Base-by-base conservation (phyloP, 495 filamentous ascomycete species). In the Umbilicaria muhlenbergii region DNA sequence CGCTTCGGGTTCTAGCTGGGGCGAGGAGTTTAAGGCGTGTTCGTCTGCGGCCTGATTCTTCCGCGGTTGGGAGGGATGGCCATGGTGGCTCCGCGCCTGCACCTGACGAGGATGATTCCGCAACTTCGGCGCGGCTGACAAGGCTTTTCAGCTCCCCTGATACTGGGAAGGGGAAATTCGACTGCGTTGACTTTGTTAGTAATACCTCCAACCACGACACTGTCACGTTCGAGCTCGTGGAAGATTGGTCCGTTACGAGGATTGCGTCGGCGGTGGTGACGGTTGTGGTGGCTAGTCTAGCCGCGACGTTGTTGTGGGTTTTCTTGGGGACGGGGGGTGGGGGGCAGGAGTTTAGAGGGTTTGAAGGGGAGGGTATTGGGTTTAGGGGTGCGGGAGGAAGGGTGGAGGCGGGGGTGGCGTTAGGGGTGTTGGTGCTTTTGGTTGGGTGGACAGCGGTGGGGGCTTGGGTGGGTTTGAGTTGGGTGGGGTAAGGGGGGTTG, bases 381-480 rank as follows among this genome's bases (percentile, higher is more conserved):
- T 46, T 46, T 34, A 36, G 48, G 12, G 50, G 47, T 3, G 16
- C 50, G 5, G 47, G 50, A 15, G 44, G 14, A 12, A 42, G 53
- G 28, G 47, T 56, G 24, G 44, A 41, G 35, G 39, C 47, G 11
- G 53, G 53, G 3, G 47, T 48, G 3, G 44, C 14, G 17, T 39
- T 56, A 32, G 53, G 53, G 0, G 35, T 56, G 10, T 11, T 56
- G 38, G 43, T 56, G 18, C 42, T 56, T 24, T 16, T 50, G 44
- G 12, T 56, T 12, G 53, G 53, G 0, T 56, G 53, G 50, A 56
- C 51, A 11, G 38, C 28, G 13, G 39, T 56, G 13, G 53, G 47
- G 11, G 44, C 32, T 1, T 53, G 50, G 53, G 24, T 45, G 13
- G 4, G 36, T n/a, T 19, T 53, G 42, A 53, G 51, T 35, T 56